These are phyloP conservation scores for Salix caprea DNA, from an alignment of 345 rosid genomes.

Conservation along the genomic window DNA sequence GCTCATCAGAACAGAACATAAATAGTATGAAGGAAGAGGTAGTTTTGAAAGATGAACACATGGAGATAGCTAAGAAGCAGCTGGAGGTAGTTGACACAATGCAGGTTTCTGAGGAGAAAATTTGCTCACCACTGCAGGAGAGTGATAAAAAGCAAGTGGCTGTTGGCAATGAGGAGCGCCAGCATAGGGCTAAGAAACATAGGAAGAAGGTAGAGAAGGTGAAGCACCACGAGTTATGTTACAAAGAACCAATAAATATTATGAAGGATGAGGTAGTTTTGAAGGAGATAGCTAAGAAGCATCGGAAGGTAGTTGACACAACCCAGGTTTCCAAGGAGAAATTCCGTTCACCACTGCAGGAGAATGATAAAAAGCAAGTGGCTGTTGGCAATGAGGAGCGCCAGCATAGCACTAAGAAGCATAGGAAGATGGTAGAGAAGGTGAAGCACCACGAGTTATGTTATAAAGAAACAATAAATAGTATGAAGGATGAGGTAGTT, in stretches of 20 bases:
- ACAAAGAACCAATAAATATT: neutral
- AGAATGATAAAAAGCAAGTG: slow-evolving; percentile 7
- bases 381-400: slow-evolving; percentile 10
- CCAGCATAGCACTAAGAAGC: slow-evolving; percentile 12
- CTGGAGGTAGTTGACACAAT: too few relatives aligned
- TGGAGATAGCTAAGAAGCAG: neutral
- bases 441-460: neutral
- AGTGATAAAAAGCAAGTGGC: neutral
- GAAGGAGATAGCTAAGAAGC: neutral
- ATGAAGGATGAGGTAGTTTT: neutral
- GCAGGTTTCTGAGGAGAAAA: neutral
- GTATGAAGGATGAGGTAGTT: neutral
- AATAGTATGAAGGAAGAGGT: neutral
- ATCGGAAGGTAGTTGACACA: neutral
- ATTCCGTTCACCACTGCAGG: neutral
- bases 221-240: slow-evolving; percentile 20
- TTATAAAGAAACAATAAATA: slow-evolving; percentile 1
- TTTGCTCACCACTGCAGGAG: slow-evolving; percentile 3
- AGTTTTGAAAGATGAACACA: neutral
- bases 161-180: slow-evolving; percentile 12
- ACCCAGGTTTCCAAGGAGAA: neutral
- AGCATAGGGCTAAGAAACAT: slow-evolving; percentile 11
- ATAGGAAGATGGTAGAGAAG: slow-evolving; percentile 16
- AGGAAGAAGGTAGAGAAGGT: slow-evolving; percentile 14
- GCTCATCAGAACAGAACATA: slow-evolving; percentile 1